phyloP scores from a whole-genome alignment of 305 asterid genomes.

The Fraxinus dipetala region DNA sequence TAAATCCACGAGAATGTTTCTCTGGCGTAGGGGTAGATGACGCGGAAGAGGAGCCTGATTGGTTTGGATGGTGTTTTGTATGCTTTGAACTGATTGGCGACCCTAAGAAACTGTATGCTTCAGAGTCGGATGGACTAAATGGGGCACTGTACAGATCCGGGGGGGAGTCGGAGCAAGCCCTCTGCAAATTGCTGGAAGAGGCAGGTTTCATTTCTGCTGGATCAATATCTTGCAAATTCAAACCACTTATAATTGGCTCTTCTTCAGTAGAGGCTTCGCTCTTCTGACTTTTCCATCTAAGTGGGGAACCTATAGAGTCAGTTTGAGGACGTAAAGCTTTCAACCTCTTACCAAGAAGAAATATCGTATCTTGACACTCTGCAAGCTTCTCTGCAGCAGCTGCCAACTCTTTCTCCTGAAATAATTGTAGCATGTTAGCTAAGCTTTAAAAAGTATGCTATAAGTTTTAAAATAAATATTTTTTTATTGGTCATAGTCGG shows the following conservation, averaged over 20 bases:
- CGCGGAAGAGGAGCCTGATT: constrained; percentile 61
- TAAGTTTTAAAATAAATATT: background rate
- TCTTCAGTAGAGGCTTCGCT: constrained; percentile 42
- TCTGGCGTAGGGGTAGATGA: constrained; percentile 74
- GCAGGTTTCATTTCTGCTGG: constrained; percentile 43
- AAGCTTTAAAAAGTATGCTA: background rate
- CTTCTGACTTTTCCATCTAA: constrained; percentile 36
- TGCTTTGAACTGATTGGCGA: constrained; percentile 56
- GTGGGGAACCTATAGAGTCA: constrained; percentile 41
- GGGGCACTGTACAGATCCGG: constrained; percentile 36
- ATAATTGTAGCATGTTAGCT: background rate
- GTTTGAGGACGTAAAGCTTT: constrained; percentile 67
- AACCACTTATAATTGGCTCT: constrained; percentile 50
- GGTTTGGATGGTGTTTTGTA: constrained; percentile 55
- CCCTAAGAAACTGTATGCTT: constrained; percentile 46
- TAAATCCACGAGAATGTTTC: constrained; percentile 74
- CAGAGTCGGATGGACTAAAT: constrained; percentile 57
- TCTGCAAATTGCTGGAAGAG: constrained; percentile 37
- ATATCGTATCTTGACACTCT: constrained; percentile 88
- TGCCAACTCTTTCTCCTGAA: constrained; percentile 76
- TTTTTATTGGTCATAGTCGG: background rate
- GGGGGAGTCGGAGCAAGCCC: constrained; percentile 59
- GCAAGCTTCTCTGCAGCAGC: constrained; percentile 91
- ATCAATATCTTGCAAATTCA: constrained; percentile 46
- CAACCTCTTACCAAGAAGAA: constrained; percentile 81